Conservation (phyloP, 441 rosid species). For the Kokia cookei region DNA sequence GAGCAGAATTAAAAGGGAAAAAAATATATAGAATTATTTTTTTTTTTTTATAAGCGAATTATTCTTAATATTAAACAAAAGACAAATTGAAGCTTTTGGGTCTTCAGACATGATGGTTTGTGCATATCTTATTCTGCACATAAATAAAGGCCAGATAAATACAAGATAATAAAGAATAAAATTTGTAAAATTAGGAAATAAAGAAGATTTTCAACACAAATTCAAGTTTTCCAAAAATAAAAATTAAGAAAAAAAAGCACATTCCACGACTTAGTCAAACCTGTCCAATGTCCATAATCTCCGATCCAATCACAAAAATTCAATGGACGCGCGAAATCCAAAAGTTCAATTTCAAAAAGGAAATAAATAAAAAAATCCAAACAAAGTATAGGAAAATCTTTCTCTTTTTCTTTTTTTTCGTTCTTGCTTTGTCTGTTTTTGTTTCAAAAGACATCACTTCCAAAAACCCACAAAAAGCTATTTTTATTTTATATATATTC, state of each 20-base stretch:
- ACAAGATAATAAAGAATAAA: slow-evolving; percentile 28
- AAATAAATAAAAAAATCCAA: neutral
- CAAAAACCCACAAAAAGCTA: slow-evolving; percentile 3
- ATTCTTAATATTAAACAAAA: neutral
- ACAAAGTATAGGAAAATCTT: neutral
- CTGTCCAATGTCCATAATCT: slow-evolving; percentile 22
- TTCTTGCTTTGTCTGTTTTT: neutral
- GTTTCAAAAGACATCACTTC: neutral
- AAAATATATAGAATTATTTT: slow-evolving; percentile 7
- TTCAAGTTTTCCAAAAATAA: slow-evolving; percentile 23
- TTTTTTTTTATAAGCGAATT: no score
- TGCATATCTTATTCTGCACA: slow-evolving; percentile 29
- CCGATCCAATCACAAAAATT: slow-evolving; percentile 24
- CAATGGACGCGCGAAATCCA: slow-evolving; percentile 52
- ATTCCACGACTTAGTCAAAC: slow-evolving; percentile 46
- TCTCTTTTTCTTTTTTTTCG: no score
- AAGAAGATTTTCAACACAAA: slow-evolving; percentile 13
- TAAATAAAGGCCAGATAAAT: slow-evolving; percentile 15
- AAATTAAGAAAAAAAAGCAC: slow-evolving; percentile 19
- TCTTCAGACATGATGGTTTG: slow-evolving; percentile 39
- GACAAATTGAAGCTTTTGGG: slow-evolving; percentile 50
- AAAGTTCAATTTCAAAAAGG: neutral
- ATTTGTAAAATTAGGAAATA: slow-evolving; percentile 15
- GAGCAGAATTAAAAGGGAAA: neutral
- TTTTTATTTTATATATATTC: neutral